These are phyloP conservation scores for Mycena vitilis DNA, from an alignment of 768 basidiomycete genomes.

Conservation along the genomic window DNA sequence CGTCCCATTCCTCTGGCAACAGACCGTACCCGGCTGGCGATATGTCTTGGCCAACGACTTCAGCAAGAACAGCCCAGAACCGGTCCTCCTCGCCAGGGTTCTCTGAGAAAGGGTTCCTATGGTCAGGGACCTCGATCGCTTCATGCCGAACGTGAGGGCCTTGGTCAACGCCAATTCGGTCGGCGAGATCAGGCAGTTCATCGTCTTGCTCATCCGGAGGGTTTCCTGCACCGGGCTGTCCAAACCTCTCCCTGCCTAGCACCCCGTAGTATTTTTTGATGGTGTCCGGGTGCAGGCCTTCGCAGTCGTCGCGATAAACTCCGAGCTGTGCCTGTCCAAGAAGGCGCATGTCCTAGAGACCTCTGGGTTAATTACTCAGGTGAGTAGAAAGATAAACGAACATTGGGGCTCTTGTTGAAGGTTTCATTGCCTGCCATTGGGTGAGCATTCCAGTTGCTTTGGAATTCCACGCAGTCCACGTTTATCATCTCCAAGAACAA, in stretches of 20 bases:
- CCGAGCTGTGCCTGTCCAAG: conserved; percentile 31
- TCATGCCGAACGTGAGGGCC: conserved; percentile 11
- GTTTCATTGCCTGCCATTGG: no score
- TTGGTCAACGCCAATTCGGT: conserved; percentile 3
- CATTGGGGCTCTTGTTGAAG: no score
- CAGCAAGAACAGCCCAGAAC: conserved; percentile 4
- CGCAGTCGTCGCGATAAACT: conserved; percentile 29
- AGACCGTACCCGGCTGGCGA: conserved; percentile 10
- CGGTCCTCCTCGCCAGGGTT: background rate
- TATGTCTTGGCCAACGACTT: conserved; percentile 7
- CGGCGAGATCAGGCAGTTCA: background rate
- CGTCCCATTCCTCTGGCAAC: conserved; percentile 17
- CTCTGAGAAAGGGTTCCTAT: conserved; percentile 15
- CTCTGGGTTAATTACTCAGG: no score
- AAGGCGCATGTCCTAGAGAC: conserved; percentile 32
- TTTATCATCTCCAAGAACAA: conserved; percentile 38
- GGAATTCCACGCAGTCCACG: no score
- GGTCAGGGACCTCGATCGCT: conserved; percentile 6
- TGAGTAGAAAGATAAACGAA: no score
- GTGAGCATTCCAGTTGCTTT: no score
- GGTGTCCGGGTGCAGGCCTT: conserved; percentile 30
- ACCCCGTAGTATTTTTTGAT: conserved; percentile 34
- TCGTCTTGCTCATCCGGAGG: background rate
- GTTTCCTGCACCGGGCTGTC: background rate
- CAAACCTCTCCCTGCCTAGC: background rate